phyloP scores from a whole-genome alignment of 768 basidiomycete species.

The Trametes punicea region DNA sequence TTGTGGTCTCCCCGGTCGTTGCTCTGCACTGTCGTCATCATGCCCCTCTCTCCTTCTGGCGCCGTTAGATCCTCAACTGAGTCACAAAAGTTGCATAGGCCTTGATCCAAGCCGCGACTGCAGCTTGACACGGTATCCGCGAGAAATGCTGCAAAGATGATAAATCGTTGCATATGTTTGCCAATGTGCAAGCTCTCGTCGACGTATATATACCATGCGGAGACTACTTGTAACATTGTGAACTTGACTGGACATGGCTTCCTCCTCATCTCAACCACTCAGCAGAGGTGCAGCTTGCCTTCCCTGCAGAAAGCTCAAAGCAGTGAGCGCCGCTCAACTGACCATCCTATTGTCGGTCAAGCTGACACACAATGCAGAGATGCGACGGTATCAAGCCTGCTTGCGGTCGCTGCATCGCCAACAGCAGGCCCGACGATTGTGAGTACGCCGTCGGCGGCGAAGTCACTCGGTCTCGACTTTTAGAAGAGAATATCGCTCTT shows the following conservation, averaged over 20 bases:
- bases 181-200: not conserved
- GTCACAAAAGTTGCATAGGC: slow-evolving; percentile 1
- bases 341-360: not conserved
- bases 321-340: slow-evolving; percentile 9
- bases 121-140: not conserved
- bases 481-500: slow-evolving; percentile 60
- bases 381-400: slow-evolving; percentile 67
- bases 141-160: not conserved
- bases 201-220: not conserved
- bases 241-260: not conserved
- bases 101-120: not conserved
- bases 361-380: slow-evolving; percentile 40
- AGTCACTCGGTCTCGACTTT: slow-evolving; percentile 54
- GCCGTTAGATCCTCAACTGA: not conserved
- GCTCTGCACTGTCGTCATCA: not conserved
- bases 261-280: slow-evolving; percentile 1
- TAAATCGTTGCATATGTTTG: not conserved
- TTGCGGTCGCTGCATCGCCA: slow-evolving; percentile 57
- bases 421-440: slow-evolving; percentile 55
- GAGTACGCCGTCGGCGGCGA: slow-evolving; percentile 66
- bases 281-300: slow-evolving; percentile 24
- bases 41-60: not conserved
- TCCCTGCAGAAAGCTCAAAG: slow-evolving; percentile 25
- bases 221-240: not conserved
- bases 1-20: not conserved